phyloP scores from a whole-genome alignment of 257 asterid genomes.

The Rubia yunnanensis region DNA sequence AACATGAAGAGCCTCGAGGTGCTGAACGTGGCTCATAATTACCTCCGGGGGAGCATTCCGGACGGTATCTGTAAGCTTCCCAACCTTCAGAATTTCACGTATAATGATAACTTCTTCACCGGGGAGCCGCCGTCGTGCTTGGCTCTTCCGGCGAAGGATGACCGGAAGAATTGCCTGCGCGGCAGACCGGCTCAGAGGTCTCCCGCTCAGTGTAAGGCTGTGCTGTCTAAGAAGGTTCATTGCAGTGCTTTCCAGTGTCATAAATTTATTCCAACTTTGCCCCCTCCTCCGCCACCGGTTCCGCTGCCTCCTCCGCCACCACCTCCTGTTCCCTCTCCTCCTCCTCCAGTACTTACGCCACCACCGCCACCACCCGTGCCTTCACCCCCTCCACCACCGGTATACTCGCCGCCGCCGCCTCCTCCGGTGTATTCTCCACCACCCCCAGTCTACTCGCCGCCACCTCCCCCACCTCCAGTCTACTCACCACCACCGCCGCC shows the following conservation, averaged over 20 bases:
- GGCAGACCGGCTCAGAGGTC: slow-evolving; percentile 56
- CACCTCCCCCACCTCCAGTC: slow-evolving; percentile 24
- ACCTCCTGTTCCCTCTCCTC: background rate
- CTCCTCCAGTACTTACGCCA: slow-evolving; percentile 17
- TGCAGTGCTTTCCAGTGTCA: slow-evolving; percentile 71
- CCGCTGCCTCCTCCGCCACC: slow-evolving; percentile 30
- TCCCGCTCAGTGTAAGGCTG: slow-evolving; percentile 42
- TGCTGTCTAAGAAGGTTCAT: slow-evolving; percentile 49
- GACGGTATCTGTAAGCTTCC: slow-evolving; percentile 56
- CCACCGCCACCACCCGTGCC: slow-evolving; percentile 23
- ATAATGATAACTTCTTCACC: slow-evolving; percentile 56
- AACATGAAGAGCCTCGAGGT: slow-evolving; percentile 70
- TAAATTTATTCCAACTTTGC: slow-evolving; percentile 54
- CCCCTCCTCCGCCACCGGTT: slow-evolving; percentile 45
- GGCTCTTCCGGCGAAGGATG: slow-evolving; percentile 49
- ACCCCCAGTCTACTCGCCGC: background rate
- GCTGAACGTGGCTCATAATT: slow-evolving; percentile 65
- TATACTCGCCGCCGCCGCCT: slow-evolving; percentile 8
- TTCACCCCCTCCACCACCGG: slow-evolving; percentile 1
- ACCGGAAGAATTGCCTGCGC: slow-evolving; percentile 58
- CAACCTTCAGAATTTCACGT: slow-evolving; percentile 55
- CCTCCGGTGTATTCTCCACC: slow-evolving; percentile 14
- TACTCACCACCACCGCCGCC: slow-evolving; percentile 17
- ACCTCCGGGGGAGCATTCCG: slow-evolving; percentile 55
- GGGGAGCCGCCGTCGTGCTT: slow-evolving; percentile 72